Conservation (phyloP, 345 rosid genomes). For the Excoecaria agallocha region DNA sequence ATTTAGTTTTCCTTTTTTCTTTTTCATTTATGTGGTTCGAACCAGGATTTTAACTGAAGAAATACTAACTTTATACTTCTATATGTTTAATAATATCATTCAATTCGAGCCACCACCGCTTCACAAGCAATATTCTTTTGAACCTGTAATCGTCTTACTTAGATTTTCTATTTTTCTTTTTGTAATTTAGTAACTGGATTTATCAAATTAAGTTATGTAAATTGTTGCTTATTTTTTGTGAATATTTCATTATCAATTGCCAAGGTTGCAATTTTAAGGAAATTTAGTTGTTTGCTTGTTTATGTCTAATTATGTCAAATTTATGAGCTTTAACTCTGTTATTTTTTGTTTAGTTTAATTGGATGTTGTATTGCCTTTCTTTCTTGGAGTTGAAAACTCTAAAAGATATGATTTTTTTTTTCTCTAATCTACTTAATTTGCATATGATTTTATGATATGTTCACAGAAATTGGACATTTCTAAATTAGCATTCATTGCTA, state of each 20-base stretch:
- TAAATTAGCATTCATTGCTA: neutral
- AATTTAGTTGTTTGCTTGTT: neutral
- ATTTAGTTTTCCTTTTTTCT: too few relatives aligned
- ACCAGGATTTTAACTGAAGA: too few relatives aligned
- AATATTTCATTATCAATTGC: neutral
- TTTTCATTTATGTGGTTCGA: too few relatives aligned
- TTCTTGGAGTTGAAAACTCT: neutral
- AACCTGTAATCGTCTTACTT: neutral
- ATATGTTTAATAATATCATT: too few relatives aligned
- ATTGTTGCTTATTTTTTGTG: neutral
- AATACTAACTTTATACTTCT: too few relatives aligned
- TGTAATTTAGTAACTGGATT: neutral
- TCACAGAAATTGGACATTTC: neutral
- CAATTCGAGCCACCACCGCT: conserved; percentile 12
- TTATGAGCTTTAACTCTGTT: neutral
- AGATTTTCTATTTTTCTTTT: neutral
- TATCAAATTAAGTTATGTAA: too few relatives aligned
- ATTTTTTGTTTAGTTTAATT: too few relatives aligned
- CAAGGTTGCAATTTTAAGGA: neutral
- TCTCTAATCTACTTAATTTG: too few relatives aligned
- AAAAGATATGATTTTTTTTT: too few relatives aligned
- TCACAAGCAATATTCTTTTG: conserved; percentile 7
- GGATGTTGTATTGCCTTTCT: too few relatives aligned
- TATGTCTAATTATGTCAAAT: neutral
- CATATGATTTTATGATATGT: neutral